Evolutionary conservation across 768 basidiomycete genomes (phyloP).

Genomic region (Boletellus emodensis): DNA sequence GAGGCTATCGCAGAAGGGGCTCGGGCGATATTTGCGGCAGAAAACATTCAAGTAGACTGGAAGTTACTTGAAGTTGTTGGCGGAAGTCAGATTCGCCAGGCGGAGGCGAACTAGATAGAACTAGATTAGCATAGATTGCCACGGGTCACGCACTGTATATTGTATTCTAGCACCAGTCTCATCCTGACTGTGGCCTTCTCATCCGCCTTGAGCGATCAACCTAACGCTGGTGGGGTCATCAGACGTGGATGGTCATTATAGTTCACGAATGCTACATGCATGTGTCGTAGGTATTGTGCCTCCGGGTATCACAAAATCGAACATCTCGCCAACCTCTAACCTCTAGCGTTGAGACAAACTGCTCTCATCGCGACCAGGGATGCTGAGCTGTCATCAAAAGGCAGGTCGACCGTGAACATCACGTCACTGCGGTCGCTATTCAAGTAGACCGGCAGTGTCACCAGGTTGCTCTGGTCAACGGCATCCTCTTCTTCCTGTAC

Average conservation of each 20-base stretch:
- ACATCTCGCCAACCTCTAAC: constrained; percentile 31
- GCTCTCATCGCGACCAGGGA: constrained; percentile 81
- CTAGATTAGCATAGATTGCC: constrained; percentile 4
- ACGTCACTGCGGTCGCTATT: constrained; percentile 88
- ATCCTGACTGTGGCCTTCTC: no score
- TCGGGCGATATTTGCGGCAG: constrained; percentile 61
- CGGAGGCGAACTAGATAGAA: constrained; percentile 15
- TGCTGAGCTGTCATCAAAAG: constrained; percentile 64
- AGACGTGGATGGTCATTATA: constrained; percentile 11
- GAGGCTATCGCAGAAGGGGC: constrained; percentile 84
- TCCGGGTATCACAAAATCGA: constrained; percentile 20
- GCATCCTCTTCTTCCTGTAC: constrained; percentile 51
- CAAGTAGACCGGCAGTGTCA: constrained; percentile 89
- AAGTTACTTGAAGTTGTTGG: constrained; percentile 70
- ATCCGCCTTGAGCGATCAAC: no score
- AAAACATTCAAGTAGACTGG: constrained; percentile 85
- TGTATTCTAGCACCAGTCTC: no score
- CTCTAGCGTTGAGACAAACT: constrained; percentile 84
- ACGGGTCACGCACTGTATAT: background rate
- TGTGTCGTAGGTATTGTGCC: constrained; percentile 25
- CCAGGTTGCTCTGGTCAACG: constrained; percentile 37
- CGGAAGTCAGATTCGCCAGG: constrained; percentile 31
- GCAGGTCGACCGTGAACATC: constrained; percentile 83
- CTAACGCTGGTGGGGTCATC: no score
- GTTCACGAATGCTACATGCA: constrained; percentile 8